Percentiles rank a stretch among this genome's conserved stretches.
phyloP scores from a whole-genome alignment of 2,329 filamentous ascomycete species.

The Apiospora arundinis region DNA sequence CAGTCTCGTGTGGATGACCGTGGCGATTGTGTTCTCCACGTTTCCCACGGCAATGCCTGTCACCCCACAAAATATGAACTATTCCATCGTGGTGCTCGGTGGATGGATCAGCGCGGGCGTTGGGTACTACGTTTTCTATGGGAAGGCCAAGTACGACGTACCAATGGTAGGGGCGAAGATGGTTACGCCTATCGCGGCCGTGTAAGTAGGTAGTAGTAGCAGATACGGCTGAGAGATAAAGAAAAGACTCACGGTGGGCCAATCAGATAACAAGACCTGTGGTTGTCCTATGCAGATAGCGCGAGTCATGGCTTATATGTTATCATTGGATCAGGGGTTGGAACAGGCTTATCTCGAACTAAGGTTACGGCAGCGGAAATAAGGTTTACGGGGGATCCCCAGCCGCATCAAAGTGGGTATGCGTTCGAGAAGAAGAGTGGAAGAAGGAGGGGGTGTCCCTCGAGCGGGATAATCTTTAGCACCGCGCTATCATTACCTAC shows the following conservation, averaged over 20 bases:
- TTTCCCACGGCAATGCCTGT: constrained; percentile 50
- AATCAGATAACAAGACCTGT: not conserved
- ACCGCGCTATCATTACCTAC: too few relatives aligned
- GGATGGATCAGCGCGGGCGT: constrained; percentile 46
- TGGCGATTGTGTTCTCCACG: constrained; percentile 53
- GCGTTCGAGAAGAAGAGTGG: not conserved
- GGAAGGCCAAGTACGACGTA: constrained; percentile 37
- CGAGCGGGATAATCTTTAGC: not conserved
- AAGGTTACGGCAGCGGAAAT: not conserved
- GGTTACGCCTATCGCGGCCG: not conserved
- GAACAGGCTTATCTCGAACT: not conserved
- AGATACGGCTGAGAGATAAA: not conserved
- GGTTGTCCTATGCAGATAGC: not conserved
- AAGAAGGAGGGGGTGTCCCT: not conserved
- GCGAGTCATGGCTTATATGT: not conserved
- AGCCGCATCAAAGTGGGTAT: not conserved
- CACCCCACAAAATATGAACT: constrained; percentile 53
- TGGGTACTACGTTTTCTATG: constrained; percentile 40
- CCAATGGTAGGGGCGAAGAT: constrained; percentile 24
- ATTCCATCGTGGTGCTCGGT: constrained; percentile 49
- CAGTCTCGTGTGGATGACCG: constrained; percentile 48
- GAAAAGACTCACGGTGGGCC: not conserved
- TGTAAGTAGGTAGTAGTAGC: not conserved
- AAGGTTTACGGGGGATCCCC: not conserved
- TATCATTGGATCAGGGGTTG: not conserved